Conservation (phyloP, 805 yeast species). For the Candida railenensis region DNA sequence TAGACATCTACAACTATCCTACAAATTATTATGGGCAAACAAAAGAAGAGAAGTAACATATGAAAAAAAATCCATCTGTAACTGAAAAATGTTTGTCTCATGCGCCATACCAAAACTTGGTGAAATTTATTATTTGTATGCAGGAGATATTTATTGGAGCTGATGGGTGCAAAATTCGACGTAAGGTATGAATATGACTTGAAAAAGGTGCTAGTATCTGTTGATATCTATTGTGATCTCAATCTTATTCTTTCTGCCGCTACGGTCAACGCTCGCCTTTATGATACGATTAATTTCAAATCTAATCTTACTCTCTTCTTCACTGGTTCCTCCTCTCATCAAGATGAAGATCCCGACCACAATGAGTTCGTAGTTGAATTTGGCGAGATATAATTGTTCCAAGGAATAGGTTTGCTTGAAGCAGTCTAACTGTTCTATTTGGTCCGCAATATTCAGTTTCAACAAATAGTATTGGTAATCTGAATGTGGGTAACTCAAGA, state of each 20-base stretch:
- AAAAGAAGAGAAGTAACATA: too few species aligned
- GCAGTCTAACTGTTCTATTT: slow-evolving; percentile 47
- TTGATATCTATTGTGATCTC: slow-evolving; percentile 39
- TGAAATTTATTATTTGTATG: neutral
- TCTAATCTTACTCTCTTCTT: slow-evolving; percentile 60
- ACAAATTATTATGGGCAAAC: neutral
- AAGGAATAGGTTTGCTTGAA: slow-evolving; percentile 52
- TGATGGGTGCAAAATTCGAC: too few species aligned
- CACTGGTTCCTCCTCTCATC: slow-evolving; percentile 71
- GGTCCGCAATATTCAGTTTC: slow-evolving; percentile 40
- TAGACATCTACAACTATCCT: neutral
- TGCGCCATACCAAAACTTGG: too few species aligned
- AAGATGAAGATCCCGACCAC: slow-evolving; percentile 54
- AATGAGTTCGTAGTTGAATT: slow-evolving; percentile 60
- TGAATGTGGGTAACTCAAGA: slow-evolving; percentile 52
- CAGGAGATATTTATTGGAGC: neutral
- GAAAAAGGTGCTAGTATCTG: slow-evolving; percentile 15
- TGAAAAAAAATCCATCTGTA: too few species aligned
- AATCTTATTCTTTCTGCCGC: slow-evolving; percentile 21
- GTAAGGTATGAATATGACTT: too few species aligned
- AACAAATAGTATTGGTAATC: slow-evolving; percentile 36
- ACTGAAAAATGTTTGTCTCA: too few species aligned
- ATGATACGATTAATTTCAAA: slow-evolving; percentile 48
- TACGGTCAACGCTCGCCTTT: slow-evolving; percentile 26
- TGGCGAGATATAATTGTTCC: slow-evolving; percentile 51